Conservation (phyloP, 768 basidiomycete species). For the Mrakia gelida region DNA sequence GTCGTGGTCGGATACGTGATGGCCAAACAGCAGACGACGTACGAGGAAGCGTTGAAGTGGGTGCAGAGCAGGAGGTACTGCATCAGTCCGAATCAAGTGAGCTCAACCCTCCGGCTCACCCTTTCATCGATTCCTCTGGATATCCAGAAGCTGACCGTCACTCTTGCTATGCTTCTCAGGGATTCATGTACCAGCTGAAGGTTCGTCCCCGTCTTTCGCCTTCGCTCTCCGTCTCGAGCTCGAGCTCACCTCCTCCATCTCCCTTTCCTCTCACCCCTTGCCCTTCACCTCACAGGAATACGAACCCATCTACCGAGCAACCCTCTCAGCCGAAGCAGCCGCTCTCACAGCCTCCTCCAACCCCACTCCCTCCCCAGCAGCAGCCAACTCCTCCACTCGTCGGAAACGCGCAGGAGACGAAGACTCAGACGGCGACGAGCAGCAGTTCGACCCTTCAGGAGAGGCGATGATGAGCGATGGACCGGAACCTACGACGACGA, state of each 20-base stretch:
- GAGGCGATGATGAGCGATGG: not conserved
- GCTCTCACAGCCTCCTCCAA: not conserved
- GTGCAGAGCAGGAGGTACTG: conserved; percentile 90
- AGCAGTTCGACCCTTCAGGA: not conserved
- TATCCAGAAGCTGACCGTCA: not conserved
- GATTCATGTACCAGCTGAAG: conserved; percentile 89
- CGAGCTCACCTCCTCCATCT: not conserved
- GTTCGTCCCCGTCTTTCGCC: conserved; percentile 44
- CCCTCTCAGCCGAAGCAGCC: conserved; percentile 12
- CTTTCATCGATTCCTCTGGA: not conserved
- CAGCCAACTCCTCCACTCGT: not conserved
- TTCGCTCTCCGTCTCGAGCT: not conserved
- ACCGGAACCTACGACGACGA: not conserved
- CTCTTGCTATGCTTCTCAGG: not conserved
- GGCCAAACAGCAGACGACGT: conserved; percentile 72
- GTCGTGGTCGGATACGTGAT: conserved; percentile 93
- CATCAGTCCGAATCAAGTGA: conserved; percentile 77
- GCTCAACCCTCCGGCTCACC: not conserved
- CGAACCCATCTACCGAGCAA: conserved; percentile 81
- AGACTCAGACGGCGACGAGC: conserved; percentile 15
- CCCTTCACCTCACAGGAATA: conserved; percentile 60
- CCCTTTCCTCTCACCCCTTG: not conserved
- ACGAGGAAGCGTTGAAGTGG: conserved; percentile 82
- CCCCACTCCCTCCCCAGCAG: not conserved
- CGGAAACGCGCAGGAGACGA: conserved; percentile 19